phyloP scores from a whole-genome alignment of 148 eudicot genomes.

The Fagopyrum tataricum region DNA sequence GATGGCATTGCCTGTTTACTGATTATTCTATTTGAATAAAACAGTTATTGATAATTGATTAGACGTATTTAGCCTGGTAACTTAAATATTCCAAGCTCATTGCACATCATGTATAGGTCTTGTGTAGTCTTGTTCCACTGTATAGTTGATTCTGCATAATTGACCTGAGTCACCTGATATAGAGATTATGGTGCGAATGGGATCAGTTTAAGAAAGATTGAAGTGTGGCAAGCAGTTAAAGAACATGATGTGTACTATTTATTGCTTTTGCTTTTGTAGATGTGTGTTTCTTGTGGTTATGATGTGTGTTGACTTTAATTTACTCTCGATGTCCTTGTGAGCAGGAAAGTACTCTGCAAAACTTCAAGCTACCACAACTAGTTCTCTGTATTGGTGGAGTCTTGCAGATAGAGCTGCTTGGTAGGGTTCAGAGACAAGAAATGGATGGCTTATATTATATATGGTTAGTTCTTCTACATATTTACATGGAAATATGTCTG shows the following conservation, averaged over 20 bases:
- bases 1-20: neutral
- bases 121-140: constrained; percentile 1
- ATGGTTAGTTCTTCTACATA: constrained; percentile 42
- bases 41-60: neutral
- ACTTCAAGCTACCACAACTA: constrained; percentile 69
- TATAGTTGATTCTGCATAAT: neutral
- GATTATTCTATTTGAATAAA: neutral
- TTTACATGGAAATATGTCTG: neutral
- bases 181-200: neutral
- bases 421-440: constrained; percentile 74
- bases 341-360: constrained; percentile 63
- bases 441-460: constrained; percentile 61
- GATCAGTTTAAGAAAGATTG: neutral
- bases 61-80: neutral
- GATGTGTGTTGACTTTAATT: neutral
- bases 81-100: neutral
- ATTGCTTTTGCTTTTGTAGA: neutral
- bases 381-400: constrained; percentile 77
- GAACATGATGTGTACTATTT: neutral
- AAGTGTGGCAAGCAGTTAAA: neutral
- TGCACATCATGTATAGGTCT: neutral
- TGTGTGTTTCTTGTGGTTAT: neutral
- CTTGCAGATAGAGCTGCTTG: constrained; percentile 71
- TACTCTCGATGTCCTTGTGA: constrained; percentile 13
- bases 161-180: neutral